Conservation (phyloP, 2,329 filamentous ascomycete genomes). For the Botrytis aclada region DNA sequence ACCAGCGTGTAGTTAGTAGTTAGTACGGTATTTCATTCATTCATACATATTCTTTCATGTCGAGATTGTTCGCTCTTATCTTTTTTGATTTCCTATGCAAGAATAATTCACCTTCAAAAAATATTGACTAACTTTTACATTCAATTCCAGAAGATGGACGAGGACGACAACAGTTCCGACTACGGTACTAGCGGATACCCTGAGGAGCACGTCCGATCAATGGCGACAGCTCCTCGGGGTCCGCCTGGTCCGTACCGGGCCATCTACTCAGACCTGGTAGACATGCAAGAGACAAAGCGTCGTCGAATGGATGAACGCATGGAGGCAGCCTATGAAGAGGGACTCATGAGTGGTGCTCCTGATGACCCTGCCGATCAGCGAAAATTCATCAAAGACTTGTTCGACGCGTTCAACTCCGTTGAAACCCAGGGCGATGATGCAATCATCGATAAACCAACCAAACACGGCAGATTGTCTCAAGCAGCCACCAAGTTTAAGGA, state of each 20-base stretch:
- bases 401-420: conserved; percentile 24
- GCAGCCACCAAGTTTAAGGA: conserved; percentile 22
- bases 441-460: conserved; percentile 28
- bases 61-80: background rate
- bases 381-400: conserved; percentile 19
- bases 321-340: background rate
- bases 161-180: background rate
- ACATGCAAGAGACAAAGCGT: background rate
- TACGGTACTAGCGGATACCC: background rate
- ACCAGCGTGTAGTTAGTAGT: conserved; percentile 3
- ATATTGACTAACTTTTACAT: background rate
- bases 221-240: background rate
- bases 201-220: background rate
- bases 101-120: conserved; percentile 3
- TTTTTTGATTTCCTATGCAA: background rate
- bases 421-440: background rate
- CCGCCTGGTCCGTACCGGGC: conserved; percentile 2
- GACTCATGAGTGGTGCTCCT: background rate
- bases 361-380: background rate
- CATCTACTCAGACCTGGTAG: background rate
- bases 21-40: background rate
- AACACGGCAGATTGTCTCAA: conserved; percentile 25
- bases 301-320: background rate
- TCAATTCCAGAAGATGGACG: background rate
- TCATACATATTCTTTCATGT: background rate